Base-by-base conservation (phyloP, 2,329 filamentous ascomycete genomes). In the Colletotrichum sidae region DNA sequence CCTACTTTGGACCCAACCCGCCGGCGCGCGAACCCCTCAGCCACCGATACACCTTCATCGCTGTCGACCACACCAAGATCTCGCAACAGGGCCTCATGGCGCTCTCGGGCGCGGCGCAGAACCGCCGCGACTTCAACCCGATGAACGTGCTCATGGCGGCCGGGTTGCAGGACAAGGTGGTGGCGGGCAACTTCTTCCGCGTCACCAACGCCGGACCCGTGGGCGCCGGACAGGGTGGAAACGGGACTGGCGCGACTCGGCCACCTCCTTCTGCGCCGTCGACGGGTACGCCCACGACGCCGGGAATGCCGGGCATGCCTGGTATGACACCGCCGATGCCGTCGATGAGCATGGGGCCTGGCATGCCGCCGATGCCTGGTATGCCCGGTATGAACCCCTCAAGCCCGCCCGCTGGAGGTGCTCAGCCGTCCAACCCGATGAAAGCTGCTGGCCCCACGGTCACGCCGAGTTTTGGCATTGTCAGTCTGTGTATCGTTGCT, bases 1-100 rank as follows among this genome's bases (percentile, higher is more conserved):
- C 70, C 62, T 80, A 80, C 72, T 69, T 78, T 57, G 73, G 74
- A 6, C 78, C 79, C n/a, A 76, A 71, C 62, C 78, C 79, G 56
- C 79, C 79, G 2, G 76, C 78, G 25, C 70, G 72, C 41, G 65
- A 70, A 33, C 78, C 78, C 7, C 74, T 80, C 10, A 77, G 75
- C 68, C 78, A 80, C 65, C 70, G 74, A n/a, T 80, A 80, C 71
- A 75, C 75, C 9, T 74, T 79, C 67, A 62, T 80, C n/a, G 72
- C 80, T 8, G 72, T 80, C 57, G 78, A 80, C 72, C 79, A 77
- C 41, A 77, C 72, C 42, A 60, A 56, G 15, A 69, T 73, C 57
- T 60, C 68, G 51, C 57, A 69, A 58, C 65, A 69, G 8, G 70
- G 71, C 12, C 70, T 76, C 33, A 59, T 68, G 39, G 70, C 67